Percentiles rank a stretch among this genome's conserved stretches.
These are phyloP conservation scores for Periconia digitata DNA, from an alignment of 2,329 filamentous ascomycete genomes.

Conservation along the genomic window DNA sequence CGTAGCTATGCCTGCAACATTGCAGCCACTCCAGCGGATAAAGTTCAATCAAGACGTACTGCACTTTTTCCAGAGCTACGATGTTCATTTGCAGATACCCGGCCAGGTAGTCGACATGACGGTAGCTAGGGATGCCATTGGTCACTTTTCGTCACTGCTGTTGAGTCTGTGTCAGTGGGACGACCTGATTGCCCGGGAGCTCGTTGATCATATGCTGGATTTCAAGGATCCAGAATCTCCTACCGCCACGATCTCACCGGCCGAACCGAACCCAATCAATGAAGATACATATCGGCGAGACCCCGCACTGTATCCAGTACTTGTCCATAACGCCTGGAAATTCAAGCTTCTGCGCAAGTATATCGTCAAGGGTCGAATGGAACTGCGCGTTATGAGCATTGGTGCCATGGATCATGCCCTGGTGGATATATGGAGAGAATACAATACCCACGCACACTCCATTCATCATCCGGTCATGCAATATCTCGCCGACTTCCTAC, in stretches of 20 bases:
- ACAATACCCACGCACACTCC: slow-evolving; percentile 49
- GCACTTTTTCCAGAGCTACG: slow-evolving; percentile 31
- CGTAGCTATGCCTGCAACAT: slow-evolving; percentile 9
- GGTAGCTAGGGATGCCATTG: slow-evolving; percentile 28
- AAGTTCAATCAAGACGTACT: slow-evolving; percentile 24
- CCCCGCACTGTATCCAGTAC: slow-evolving; percentile 47
- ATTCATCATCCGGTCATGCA: slow-evolving; percentile 59
- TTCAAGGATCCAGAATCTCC: slow-evolving; percentile 27
- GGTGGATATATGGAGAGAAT: slow-evolving; percentile 58
- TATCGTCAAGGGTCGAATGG: slow-evolving; percentile 85
- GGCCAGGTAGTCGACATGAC: slow-evolving; percentile 28
- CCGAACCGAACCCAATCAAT: background rate
- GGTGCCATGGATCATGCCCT: slow-evolving; percentile 72
- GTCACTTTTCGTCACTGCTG: slow-evolving; percentile 21
- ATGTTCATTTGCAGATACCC: slow-evolving; percentile 29
- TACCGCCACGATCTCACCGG: slow-evolving; percentile 13
- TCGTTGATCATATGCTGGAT: slow-evolving; percentile 29
- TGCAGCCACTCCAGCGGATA: slow-evolving; percentile 13
- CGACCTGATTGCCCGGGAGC: slow-evolving; percentile 19
- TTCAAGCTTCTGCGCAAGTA: slow-evolving; percentile 70
- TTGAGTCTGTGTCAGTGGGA: slow-evolving; percentile 32
- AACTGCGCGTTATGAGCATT: slow-evolving; percentile 78
- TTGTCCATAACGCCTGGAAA: slow-evolving; percentile 67
- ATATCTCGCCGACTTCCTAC: slow-evolving; percentile 70
- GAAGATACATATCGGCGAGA: slow-evolving; percentile 22